Evolutionary conservation across 2,329 filamentous ascomycete species (phyloP).

Genomic region (Hypoxylon sp.): DNA sequence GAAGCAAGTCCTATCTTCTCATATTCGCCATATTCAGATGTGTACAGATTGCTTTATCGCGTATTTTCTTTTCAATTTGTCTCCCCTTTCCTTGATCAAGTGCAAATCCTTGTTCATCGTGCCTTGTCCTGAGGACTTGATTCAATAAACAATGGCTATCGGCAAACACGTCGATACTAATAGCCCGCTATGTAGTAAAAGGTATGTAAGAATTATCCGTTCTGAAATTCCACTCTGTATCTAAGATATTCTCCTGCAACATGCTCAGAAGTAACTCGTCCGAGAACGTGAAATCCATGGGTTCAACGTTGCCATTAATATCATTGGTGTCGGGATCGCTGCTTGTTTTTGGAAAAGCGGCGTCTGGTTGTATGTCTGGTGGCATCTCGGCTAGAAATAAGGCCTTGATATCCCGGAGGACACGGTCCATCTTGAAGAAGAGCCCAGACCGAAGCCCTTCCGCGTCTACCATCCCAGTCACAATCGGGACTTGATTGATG

Average conservation of each 20-base stretch:
- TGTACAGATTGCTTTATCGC: too few species aligned
- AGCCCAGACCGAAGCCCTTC: constrained; percentile 39
- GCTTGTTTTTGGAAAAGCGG: constrained; percentile 13
- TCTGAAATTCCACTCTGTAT: constrained; percentile 33
- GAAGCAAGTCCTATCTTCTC: too few species aligned
- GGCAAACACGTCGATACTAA: not conserved
- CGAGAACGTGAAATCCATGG: constrained; percentile 19
- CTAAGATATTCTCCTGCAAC: constrained; percentile 37
- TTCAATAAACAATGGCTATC: too few species aligned
- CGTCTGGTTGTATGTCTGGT: not conserved
- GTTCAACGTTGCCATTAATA: not conserved
- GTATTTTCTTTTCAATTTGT: too few species aligned
- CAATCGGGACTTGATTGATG: constrained; percentile 28
- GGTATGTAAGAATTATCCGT: constrained; percentile 27
- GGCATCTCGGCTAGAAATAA: constrained; percentile 44
- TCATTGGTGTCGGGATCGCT: not conserved
- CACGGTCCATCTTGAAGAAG: constrained; percentile 43
- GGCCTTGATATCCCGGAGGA: constrained; percentile 43
- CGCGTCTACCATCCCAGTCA: constrained; percentile 40
- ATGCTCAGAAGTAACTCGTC: constrained; percentile 34
- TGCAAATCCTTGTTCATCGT: too few species aligned
- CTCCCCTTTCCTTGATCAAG: constrained; percentile 2
- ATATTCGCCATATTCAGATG: too few species aligned
- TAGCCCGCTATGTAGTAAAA: constrained; percentile 7
- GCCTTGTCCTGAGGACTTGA: too few species aligned